Conservation (phyloP, 2,329 filamentous ascomycete genomes). For the Colletotrichum caudatum region DNA sequence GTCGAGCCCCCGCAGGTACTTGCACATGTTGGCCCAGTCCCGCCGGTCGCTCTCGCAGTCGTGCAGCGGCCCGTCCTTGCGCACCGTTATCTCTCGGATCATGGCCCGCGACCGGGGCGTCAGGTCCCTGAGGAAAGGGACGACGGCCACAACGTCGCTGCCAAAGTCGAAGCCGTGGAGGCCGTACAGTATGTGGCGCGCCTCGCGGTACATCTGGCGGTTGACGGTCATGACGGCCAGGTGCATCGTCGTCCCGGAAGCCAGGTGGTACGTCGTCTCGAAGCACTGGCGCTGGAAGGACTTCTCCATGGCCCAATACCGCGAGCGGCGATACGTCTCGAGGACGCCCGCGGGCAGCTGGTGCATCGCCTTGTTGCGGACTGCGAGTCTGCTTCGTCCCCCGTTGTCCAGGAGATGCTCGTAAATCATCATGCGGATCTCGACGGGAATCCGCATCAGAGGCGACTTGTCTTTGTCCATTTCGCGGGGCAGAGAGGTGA, state of each 20-base stretch:
- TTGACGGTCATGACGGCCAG: constrained; percentile 60
- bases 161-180: constrained; percentile 70
- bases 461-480: constrained; percentile 36
- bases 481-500: constrained; percentile 1
- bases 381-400: constrained; percentile 53
- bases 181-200: constrained; percentile 67
- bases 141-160: constrained; percentile 69
- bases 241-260: constrained; percentile 57
- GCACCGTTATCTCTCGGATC: constrained; percentile 63
- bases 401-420: constrained; percentile 58
- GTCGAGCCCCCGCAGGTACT: constrained; percentile 53
- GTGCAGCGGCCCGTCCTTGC: constrained; percentile 66
- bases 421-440: constrained; percentile 60
- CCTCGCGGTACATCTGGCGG: constrained; percentile 65
- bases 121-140: constrained; percentile 70
- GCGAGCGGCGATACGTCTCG: constrained; percentile 47
- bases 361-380: constrained; percentile 53
- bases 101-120: constrained; percentile 60
- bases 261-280: constrained; percentile 67
- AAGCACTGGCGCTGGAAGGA: constrained; percentile 56
- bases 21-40: constrained; percentile 66
- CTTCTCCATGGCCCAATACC: constrained; percentile 57
- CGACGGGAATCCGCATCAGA: constrained; percentile 52
- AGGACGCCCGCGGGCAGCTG: constrained; percentile 21
- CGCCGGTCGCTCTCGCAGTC: constrained; percentile 60